Base-by-base conservation (phyloP, 257 asterid species). In the Plantago ovata region DNA sequence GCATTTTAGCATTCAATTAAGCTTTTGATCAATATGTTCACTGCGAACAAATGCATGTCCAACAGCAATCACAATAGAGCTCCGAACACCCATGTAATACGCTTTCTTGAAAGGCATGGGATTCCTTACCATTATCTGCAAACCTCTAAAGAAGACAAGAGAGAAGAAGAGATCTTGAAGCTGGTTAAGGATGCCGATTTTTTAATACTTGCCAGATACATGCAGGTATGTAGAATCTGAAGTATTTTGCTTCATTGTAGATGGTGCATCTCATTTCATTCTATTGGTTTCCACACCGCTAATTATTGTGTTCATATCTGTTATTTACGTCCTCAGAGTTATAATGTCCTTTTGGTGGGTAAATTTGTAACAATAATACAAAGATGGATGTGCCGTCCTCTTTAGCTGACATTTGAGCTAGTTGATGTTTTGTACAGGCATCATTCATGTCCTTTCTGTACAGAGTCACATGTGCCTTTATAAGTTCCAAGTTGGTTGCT, bases 191-290 rank as follows among this genome's bases (percentile, higher is more conserved):
- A 82, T 79, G 86, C 96, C 7, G 95, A 92, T 69, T 87, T 92
- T 69, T 69, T 92, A 50, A 85, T 92, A 58, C 98, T 92, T 77
- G 95, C 96, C 65, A 85, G 98, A 75, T 92, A 92, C 84, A 88
- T 92, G 98, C 98, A 92, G 95, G 98, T 87, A 77, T 65, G 21
- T 23, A 9, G 32, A 50, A 7, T 24, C 56, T 51, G 33, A 55
- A 38, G 23, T 63, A 41, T 38, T 36, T 39, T 32, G 32, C 16
- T 7, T 19, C 10, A 40, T 41, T 36, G 10, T 20, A 22, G 38
- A 22, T 20, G 28, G 11, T 10, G 16, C 56, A 50, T 50, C 56
- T 50, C 21, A 50, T 4, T 15, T 50, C 56, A 23, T 15, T 1
- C 14, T 50, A 20, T 20, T 32, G 56, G 66, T 22, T 46, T 38